These are phyloP conservation scores for Lactarius quietus DNA, from an alignment of 768 basidiomycete genomes.

Conservation along the genomic window DNA sequence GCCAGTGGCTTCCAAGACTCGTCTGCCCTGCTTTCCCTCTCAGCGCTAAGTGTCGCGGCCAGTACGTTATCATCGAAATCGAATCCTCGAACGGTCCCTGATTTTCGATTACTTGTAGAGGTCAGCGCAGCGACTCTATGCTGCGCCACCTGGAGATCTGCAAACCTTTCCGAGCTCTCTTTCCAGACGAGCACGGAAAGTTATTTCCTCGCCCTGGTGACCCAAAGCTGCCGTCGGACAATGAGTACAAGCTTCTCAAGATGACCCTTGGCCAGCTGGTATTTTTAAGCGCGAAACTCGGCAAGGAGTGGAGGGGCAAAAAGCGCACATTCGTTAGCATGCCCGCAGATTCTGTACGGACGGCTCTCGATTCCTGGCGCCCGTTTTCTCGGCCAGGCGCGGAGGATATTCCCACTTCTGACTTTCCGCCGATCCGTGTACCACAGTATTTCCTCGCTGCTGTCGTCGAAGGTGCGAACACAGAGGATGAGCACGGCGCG, in stretches of 20 bases:
- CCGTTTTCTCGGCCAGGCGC: constrained; percentile 3
- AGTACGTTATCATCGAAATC: neutral
- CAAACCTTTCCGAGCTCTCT: neutral
- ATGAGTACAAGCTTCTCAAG: constrained; percentile 2
- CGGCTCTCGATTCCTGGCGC: constrained; percentile 4
- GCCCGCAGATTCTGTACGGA: neutral
- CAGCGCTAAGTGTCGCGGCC: constrained; percentile 1
- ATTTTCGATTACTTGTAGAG: neutral
- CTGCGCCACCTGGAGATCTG: constrained; percentile 4
- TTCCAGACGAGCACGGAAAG: neutral
- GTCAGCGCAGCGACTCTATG: neutral
- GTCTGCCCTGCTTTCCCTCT: constrained; percentile 12
- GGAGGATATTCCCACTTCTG: neutral
- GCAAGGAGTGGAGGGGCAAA: neutral
- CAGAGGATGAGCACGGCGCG: neutral
- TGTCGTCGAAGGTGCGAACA: no score
- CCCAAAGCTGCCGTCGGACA: neutral
- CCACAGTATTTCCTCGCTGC: neutral
- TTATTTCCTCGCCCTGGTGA: neutral
- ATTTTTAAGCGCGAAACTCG: neutral
- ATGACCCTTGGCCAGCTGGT: constrained; percentile 9
- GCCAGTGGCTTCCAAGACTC: constrained; percentile 17
- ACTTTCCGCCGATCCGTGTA: constrained; percentile 8
- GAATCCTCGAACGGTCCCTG: neutral
- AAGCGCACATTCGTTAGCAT: neutral